Percentiles rank a stretch among this genome's conserved stretches.
phyloP scores from a whole-genome alignment of 1,284 basidiomycete species.

The Coniferiporia sulphurascens region DNA sequence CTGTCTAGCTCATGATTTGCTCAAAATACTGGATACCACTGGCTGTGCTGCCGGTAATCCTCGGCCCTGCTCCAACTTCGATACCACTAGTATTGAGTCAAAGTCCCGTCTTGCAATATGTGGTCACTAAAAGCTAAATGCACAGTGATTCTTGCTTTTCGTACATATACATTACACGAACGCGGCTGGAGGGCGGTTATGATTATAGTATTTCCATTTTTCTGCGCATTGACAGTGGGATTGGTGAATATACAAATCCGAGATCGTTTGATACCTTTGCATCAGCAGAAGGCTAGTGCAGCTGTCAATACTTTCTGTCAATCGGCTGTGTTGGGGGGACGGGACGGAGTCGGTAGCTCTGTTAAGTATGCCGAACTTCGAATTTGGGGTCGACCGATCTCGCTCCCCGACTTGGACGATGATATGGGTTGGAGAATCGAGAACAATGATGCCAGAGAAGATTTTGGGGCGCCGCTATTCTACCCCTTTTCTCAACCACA shows the following conservation, averaged over 20 bases:
- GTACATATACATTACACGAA: constrained; percentile 17
- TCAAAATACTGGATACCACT: too few species aligned
- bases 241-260: neutral
- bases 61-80: too few species aligned
- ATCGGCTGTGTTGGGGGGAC: neutral
- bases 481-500: too few species aligned
- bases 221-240: constrained; percentile 6
- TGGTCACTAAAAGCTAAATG: too few species aligned
- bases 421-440: neutral
- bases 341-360: neutral
- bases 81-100: too few species aligned
- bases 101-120: too few species aligned
- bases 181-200: neutral
- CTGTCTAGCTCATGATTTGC: too few species aligned
- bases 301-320: neutral
- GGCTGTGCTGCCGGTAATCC: too few species aligned
- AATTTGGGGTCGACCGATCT: neutral
- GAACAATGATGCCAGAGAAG: neutral
- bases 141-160: constrained; percentile 16
- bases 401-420: neutral
- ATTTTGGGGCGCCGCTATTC: too few species aligned
- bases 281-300: neutral
- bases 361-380: neutral
- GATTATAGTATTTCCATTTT: too few species aligned
- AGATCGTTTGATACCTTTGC: neutral